These are phyloP conservation scores for Leccinum fibrillosum DNA, from an alignment of 768 basidiomycete genomes.

Conservation along the genomic window DNA sequence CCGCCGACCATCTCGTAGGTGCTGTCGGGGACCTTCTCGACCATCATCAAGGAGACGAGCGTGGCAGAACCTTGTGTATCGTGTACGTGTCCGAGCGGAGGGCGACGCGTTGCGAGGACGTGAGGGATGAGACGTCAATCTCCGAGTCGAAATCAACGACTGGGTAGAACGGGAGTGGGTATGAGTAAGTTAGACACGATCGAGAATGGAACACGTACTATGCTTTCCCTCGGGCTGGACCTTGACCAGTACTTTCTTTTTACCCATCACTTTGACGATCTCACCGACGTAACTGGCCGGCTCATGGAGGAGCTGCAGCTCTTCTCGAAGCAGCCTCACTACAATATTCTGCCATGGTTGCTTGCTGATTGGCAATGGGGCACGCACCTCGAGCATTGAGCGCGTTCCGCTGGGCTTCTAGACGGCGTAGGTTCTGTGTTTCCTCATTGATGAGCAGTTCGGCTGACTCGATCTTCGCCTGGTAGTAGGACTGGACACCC, in stretches of 20 bases:
- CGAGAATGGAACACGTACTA: conserved; percentile 56
- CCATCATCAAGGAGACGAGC: conserved; percentile 99
- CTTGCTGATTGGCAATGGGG: background rate
- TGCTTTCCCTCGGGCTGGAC: conserved; percentile 99
- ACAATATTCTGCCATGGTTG: background rate
- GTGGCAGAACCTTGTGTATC: conserved; percentile 94
- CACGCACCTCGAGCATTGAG: conserved; percentile 86
- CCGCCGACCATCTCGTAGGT: conserved; percentile 99
- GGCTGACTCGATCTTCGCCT: conserved; percentile 91
- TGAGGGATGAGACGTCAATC: conserved; percentile 76
- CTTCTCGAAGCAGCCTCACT: conserved; percentile 91
- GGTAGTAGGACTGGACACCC: conserved; percentile 66
- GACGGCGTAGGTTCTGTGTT: conserved; percentile 90
- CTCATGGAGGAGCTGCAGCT: conserved; percentile 89
- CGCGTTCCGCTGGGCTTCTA: conserved; percentile 97
- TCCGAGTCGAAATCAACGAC: conserved; percentile 93
- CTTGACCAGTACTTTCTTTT: conserved; percentile 97
- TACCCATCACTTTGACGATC: conserved; percentile 98
- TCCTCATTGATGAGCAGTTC: conserved; percentile 94
- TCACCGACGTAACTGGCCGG: conserved; percentile 98
- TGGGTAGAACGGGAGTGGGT: conserved; percentile 24
- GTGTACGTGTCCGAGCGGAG: conserved; percentile 96
- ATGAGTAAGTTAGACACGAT: background rate
- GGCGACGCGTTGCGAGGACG: conserved; percentile 86
- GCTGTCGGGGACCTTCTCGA: conserved; percentile 98